Evolutionary conservation across 345 rosid species (phyloP).

Genomic region (Aquilaria malaccensis): DNA sequence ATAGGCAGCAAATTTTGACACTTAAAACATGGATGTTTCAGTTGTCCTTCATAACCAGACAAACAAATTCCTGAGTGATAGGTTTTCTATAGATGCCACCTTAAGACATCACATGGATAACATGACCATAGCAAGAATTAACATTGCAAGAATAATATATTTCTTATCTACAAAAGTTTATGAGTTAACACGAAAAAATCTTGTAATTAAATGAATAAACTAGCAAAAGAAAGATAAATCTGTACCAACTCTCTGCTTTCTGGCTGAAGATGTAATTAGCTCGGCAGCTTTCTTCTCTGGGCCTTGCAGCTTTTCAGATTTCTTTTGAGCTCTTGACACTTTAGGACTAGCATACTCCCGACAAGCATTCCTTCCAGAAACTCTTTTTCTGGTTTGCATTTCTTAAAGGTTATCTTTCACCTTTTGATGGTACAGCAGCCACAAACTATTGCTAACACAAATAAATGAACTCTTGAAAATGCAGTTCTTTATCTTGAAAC

Average conservation of each 20-base stretch:
- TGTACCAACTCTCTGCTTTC: slow-evolving; percentile 47
- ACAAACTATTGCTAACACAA: no score
- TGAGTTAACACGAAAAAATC: neutral
- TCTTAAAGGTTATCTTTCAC: neutral
- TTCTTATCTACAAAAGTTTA: neutral
- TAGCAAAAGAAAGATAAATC: slow-evolving; percentile 2
- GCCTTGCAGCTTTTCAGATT: slow-evolving; percentile 41
- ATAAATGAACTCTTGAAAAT: no score
- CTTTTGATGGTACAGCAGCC: no score
- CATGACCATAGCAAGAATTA: no score
- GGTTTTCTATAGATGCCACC: no score
- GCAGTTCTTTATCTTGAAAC: no score
- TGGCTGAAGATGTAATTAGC: slow-evolving; percentile 58
- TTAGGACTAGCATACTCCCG: slow-evolving; percentile 39
- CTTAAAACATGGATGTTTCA: no score
- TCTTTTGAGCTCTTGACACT: slow-evolving; percentile 45
- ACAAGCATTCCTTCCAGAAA: slow-evolving; percentile 41
- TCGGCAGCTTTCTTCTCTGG: slow-evolving; percentile 42
- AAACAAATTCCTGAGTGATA: no score
- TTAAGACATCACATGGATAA: no score
- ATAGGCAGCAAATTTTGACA: slow-evolving; percentile 1
- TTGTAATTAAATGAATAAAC: neutral
- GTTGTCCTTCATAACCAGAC: no score
- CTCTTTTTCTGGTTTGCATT: slow-evolving; percentile 62
- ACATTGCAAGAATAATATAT: no score